Percentiles rank a stretch among this genome's conserved stretches.
Conservation (phyloP, 345 rosid species). For the Pugionium cornutum region DNA sequence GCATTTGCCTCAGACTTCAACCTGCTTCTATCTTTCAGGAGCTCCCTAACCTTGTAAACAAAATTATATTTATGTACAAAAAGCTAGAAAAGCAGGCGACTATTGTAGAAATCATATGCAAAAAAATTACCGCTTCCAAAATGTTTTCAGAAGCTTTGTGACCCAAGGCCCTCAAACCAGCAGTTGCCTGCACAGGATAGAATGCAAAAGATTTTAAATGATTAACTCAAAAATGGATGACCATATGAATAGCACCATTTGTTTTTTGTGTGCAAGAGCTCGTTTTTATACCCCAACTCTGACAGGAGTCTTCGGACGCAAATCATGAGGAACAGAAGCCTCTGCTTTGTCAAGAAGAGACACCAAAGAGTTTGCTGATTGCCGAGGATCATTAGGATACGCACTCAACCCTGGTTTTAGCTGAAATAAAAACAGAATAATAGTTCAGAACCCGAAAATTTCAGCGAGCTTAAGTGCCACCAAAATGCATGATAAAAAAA, state of each 20-base stretch:
- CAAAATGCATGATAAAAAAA: background rate
- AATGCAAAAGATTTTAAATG: background rate
- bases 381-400: conserved; percentile 68
- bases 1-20: conserved; percentile 60
- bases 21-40: conserved; percentile 73
- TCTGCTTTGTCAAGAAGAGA: conserved; percentile 86
- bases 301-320: conserved; percentile 82
- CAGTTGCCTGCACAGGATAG: conserved; percentile 67
- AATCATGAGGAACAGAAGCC: conserved; percentile 71
- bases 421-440: conserved; percentile 45
- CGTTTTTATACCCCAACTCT: conserved; percentile 84
- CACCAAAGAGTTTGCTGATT: conserved; percentile 67
- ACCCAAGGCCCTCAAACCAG: conserved; percentile 87
- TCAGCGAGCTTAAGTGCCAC: conserved; percentile 4
- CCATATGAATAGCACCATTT: background rate
- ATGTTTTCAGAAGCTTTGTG: conserved; percentile 78
- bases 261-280: background rate
- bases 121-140: conserved; percentile 68
- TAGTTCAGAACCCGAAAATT: conserved; percentile 17
- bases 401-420: conserved; percentile 84
- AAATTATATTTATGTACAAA: conserved; percentile 25
- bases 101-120: conserved; percentile 9
- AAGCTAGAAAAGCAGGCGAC: conserved; percentile 22
- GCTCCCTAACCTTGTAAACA: conserved; percentile 70
- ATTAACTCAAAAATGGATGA: background rate